phyloP scores from a whole-genome alignment of 768 basidiomycete genomes.

The Boletales sp. region DNA sequence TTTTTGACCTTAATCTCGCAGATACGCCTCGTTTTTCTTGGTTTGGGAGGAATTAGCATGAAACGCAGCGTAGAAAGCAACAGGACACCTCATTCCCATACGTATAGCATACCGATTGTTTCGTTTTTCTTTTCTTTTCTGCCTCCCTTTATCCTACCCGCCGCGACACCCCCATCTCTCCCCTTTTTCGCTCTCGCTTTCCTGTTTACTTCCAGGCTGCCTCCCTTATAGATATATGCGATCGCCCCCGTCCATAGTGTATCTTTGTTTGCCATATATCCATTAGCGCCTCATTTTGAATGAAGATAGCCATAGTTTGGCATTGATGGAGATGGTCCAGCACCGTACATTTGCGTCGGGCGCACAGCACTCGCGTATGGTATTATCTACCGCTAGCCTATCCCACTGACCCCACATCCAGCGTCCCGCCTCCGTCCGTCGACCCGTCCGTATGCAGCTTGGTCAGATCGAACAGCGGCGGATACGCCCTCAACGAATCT shows the following conservation, averaged over 20 bases:
- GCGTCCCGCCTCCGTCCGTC: conserved; percentile 15
- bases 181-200: not conserved
- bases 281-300: not conserved
- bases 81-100: not conserved
- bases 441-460: conserved; percentile 21
- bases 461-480: conserved; percentile 22
- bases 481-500: conserved; percentile 12
- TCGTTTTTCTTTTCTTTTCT: not conserved
- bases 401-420: conserved; percentile 9
- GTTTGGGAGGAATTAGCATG: conserved; percentile 3
- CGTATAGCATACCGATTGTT: conserved; percentile 17
- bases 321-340: not conserved
- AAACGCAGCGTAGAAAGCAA: conserved; percentile 3
- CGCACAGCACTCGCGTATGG: not conserved
- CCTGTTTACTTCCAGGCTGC: not conserved
- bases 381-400: too few species aligned
- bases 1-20: conserved; percentile 4
- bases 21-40: conserved; percentile 7
- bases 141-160: not conserved
- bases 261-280: conserved; percentile 10
- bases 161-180: conserved; percentile 12
- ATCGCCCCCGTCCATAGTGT: conserved; percentile 12
- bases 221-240: conserved; percentile 11
- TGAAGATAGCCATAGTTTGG: conserved; percentile 4
- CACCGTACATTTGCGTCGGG: too few species aligned